phyloP scores from a whole-genome alignment of 345 rosid genomes.

The Linum tenue region DNA sequence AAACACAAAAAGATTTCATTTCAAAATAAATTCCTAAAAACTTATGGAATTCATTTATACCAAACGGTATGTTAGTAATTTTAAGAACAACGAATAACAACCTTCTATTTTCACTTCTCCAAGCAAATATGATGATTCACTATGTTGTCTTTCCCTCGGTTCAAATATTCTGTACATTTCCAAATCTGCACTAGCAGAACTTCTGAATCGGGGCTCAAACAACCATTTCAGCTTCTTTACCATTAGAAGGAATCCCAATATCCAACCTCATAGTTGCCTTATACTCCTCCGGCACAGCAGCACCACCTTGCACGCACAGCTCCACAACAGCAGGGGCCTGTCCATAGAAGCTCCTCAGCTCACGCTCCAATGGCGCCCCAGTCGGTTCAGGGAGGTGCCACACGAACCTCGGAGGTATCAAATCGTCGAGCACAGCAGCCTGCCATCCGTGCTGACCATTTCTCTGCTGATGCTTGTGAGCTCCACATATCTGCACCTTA shows the following conservation, averaged over 20 bases:
- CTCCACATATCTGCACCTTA: slow-evolving; percentile 92
- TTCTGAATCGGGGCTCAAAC: slow-evolving; percentile 30
- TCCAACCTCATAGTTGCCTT: slow-evolving; percentile 92
- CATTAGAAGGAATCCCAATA: slow-evolving; percentile 66
- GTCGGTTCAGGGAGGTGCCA: slow-evolving; percentile 85
- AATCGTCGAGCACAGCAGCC: slow-evolving; percentile 67
- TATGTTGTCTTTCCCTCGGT: too few relatives aligned
- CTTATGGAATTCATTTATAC: too few relatives aligned
- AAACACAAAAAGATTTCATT: too few relatives aligned
- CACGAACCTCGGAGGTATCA: slow-evolving; percentile 86
- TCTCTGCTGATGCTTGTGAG: slow-evolving; percentile 87
- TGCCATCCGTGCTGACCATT: slow-evolving; percentile 99
- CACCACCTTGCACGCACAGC: slow-evolving; percentile 81
- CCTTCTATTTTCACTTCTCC: too few relatives aligned
- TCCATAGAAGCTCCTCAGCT: slow-evolving; percentile 69
- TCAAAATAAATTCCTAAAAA: too few relatives aligned
- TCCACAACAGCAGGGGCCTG: slow-evolving; percentile 93
- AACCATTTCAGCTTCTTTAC: slow-evolving; percentile 88
- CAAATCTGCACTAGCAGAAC: too few relatives aligned
- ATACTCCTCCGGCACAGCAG: slow-evolving; percentile 59
- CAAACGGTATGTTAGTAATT: too few relatives aligned
- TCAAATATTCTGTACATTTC: too few relatives aligned
- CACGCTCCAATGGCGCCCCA: slow-evolving; percentile 58
- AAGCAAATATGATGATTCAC: too few relatives aligned
- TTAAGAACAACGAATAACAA: too few relatives aligned